Percentiles rank a stretch among this genome's conserved stretches.
phyloP scores from a whole-genome alignment of 768 basidiomycete genomes.

The Neoboletus magnificus region DNA sequence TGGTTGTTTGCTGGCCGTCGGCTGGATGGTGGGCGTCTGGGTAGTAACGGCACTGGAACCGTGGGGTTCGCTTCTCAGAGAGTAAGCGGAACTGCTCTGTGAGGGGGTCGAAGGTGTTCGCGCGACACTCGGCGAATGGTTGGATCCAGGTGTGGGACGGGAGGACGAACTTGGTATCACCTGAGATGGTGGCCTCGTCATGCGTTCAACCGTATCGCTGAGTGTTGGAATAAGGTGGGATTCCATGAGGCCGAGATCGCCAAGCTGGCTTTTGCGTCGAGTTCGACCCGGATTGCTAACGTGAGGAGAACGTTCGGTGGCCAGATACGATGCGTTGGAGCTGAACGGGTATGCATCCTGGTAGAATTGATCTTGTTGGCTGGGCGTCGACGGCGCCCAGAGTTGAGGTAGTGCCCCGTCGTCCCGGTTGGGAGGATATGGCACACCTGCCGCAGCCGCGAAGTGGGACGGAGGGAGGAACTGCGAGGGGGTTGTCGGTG shows the following conservation, averaged over 20 bases:
- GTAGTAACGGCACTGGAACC: not conserved
- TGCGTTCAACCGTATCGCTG: conserved; percentile 68
- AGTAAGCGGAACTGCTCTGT: conserved; percentile 14
- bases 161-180: conserved; percentile 10
- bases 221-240: conserved; percentile 65
- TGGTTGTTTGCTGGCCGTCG: conserved; percentile 1
- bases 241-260: conserved; percentile 58
- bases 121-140: conserved; percentile 4
- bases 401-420: not conserved
- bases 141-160: not conserved
- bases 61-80: conserved; percentile 2
- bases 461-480: conserved; percentile 58
- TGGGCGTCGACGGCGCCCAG: not conserved
- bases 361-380: conserved; percentile 1
- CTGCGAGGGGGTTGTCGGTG: conserved; percentile 30
- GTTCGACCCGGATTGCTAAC: not conserved
- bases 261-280: conserved; percentile 41
- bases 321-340: conserved; percentile 12
- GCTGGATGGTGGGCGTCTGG: not conserved
- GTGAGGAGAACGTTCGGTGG: conserved; percentile 6
- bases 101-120: conserved; percentile 21
- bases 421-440: conserved; percentile 17
- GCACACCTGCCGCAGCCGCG: conserved; percentile 47
- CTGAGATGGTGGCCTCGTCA: conserved; percentile 56
- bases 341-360: conserved; percentile 10